Evolutionary conservation across 2,329 filamentous ascomycete genomes (phyloP).

Genomic region (Rachicladosporium sp.): DNA sequence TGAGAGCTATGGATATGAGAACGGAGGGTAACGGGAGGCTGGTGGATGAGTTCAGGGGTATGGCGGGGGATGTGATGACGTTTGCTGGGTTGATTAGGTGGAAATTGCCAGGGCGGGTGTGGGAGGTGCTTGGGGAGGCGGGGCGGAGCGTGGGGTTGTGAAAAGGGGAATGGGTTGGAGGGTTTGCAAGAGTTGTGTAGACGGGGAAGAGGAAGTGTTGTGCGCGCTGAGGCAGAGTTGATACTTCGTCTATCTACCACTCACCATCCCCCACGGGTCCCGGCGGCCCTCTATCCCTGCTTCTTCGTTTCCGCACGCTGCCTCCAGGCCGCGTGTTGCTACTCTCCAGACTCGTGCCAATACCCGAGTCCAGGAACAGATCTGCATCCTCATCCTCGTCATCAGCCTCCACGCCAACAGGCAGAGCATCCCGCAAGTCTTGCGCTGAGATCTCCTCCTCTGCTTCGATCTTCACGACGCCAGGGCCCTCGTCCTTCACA

Average conservation of each 20-base stretch:
- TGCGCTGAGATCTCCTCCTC: conserved; percentile 7
- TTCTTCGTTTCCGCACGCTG: conserved; percentile 18
- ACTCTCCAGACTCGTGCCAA: conserved; percentile 38
- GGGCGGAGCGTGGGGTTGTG: conserved; percentile 47
- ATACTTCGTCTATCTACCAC: neutral
- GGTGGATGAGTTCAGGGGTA: conserved; percentile 61
- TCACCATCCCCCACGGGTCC: neutral
- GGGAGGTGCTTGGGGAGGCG: conserved; percentile 75
- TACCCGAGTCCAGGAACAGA: conserved; percentile 33
- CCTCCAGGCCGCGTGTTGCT: conserved; percentile 14
- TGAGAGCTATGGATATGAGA: conserved; percentile 61
- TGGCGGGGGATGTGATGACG: conserved; percentile 80
- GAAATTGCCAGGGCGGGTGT: conserved; percentile 72
- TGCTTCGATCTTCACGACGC: conserved; percentile 7
- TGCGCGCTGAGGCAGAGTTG: neutral
- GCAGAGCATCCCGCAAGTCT: conserved; percentile 1
- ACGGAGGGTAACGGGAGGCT: conserved; percentile 38
- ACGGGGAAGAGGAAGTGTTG: neutral
- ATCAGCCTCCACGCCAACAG: conserved; percentile 18
- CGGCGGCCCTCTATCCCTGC: conserved; percentile 4
- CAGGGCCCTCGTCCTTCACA: conserved; percentile 16
- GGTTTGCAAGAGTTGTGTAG: neutral
- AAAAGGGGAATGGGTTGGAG: neutral
- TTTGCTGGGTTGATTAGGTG: conserved; percentile 90
- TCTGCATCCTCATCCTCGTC: conserved; percentile 35